Evolutionary conservation across 148 eudicot species (phyloP).

Genomic region (Rhododendron griersonianum): DNA sequence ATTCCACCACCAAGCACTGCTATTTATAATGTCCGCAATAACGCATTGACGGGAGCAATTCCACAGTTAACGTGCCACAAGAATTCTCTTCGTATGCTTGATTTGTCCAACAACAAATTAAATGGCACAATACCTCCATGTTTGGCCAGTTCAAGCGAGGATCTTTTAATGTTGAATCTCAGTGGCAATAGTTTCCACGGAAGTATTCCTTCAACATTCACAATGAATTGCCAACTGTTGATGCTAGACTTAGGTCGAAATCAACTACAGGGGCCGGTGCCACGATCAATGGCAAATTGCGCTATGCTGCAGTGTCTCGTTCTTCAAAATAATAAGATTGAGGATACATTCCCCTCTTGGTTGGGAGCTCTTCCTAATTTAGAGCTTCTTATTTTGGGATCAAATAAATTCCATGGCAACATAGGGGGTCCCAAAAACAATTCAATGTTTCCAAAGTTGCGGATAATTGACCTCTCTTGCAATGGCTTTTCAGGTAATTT

Average conservation of each 20-base stretch:
- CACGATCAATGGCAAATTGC: not conserved
- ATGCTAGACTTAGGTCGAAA: not conserved
- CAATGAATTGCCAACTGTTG: not conserved
- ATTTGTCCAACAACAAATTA: not conserved
- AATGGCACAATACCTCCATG: not conserved
- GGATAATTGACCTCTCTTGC: no score
- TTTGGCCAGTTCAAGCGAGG: not conserved
- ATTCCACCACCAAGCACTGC: slow-evolving; percentile 7
- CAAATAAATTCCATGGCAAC: not conserved
- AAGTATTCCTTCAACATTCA: not conserved
- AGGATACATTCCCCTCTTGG: not conserved
- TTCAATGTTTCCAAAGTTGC: no score
- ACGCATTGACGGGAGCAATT: not conserved
- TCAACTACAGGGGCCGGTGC: not conserved
- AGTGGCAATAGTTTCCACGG: not conserved
- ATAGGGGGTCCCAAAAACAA: not conserved
- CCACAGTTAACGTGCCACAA: not conserved
- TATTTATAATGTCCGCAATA: not conserved
- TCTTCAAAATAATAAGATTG: not conserved
- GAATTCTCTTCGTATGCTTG: not conserved
- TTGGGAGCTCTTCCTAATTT: not conserved
- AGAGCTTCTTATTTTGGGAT: not conserved
- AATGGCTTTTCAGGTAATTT: no score
- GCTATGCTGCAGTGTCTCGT: not conserved
- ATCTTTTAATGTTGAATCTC: not conserved